Conservation (phyloP, 805 yeast genomes). For the Naumovozyma castellii region DNA sequence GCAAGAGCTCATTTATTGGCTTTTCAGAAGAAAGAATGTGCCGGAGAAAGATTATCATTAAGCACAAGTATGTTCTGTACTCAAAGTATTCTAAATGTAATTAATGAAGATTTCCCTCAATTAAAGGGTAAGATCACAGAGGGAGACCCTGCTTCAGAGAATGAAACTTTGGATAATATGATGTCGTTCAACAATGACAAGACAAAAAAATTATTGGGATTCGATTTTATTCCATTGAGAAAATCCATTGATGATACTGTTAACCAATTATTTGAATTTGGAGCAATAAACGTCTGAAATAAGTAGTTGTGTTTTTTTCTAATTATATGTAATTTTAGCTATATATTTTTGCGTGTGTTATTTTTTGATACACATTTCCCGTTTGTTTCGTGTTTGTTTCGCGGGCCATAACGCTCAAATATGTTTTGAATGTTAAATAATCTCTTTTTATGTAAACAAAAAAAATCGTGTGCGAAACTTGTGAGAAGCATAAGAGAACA, state of each 20-base stretch:
- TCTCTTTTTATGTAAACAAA: too few relatives aligned
- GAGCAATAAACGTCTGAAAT: too few relatives aligned
- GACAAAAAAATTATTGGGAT: constrained; percentile 13
- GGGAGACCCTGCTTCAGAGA: constrained; percentile 30
- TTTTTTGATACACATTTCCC: too few relatives aligned
- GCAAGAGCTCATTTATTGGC: constrained; percentile 49
- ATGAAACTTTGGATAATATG: background rate
- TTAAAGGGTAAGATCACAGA: constrained; percentile 37
- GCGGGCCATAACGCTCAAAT: too few relatives aligned
- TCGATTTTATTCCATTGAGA: constrained; percentile 11
- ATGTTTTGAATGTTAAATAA: too few relatives aligned
- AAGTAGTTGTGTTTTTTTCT: too few relatives aligned
- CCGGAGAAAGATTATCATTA: constrained; percentile 30
- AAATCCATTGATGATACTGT: constrained; percentile 13
- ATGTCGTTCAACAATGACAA: constrained; percentile 5
- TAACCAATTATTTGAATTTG: constrained; percentile 13
- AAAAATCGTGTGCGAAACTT: too few relatives aligned
- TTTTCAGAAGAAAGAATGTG: constrained; percentile 31
- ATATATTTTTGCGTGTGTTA: too few relatives aligned
- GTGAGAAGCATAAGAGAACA: too few relatives aligned
- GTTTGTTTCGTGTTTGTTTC: too few relatives aligned
- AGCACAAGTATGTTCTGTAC: constrained; percentile 17
- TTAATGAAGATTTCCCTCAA: constrained; percentile 35
- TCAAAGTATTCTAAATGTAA: constrained; percentile 23
- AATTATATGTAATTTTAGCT: too few relatives aligned